These are phyloP conservation scores for Nannochloropsis gaditana DNA, from an alignment of 108 stramenopile genomes.

Conservation along the genomic window DNA sequence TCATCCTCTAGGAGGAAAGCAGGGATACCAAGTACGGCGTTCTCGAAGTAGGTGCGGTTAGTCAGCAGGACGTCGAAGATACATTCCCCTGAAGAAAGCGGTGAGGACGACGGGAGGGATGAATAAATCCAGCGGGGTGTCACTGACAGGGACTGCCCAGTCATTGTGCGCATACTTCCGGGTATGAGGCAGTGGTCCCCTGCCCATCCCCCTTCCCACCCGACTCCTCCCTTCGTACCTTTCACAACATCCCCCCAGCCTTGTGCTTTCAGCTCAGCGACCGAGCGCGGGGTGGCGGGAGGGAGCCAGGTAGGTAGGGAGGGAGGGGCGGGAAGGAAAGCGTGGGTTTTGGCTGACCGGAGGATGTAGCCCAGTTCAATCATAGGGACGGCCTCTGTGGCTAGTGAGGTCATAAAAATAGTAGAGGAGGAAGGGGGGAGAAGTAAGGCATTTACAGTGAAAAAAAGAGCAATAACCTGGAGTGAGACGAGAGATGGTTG, in stretches of 20 bases:
- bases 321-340: neutral
- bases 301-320: neutral
- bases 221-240: neutral
- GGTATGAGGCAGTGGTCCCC: neutral
- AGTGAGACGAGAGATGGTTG: no score
- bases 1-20: neutral
- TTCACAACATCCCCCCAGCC: neutral
- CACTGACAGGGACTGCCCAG: no score
- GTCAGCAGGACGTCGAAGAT: neutral
- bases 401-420: neutral
- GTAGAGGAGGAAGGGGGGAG: neutral
- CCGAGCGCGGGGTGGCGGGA: neutral
- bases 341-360: neutral
- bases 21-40: neutral
- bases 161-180: no score
- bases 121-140: no score
- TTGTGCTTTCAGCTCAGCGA: neutral
- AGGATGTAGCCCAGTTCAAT: neutral
- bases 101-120: no score
- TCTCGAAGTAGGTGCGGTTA: neutral
- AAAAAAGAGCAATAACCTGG: neutral
- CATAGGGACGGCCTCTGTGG: neutral
- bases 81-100: no score
- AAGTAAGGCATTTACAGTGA: neutral
- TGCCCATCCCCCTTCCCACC: neutral